These are phyloP conservation scores for Leucocoprinus leucothites DNA, from an alignment of 768 basidiomycete genomes.

Conservation along the genomic window DNA sequence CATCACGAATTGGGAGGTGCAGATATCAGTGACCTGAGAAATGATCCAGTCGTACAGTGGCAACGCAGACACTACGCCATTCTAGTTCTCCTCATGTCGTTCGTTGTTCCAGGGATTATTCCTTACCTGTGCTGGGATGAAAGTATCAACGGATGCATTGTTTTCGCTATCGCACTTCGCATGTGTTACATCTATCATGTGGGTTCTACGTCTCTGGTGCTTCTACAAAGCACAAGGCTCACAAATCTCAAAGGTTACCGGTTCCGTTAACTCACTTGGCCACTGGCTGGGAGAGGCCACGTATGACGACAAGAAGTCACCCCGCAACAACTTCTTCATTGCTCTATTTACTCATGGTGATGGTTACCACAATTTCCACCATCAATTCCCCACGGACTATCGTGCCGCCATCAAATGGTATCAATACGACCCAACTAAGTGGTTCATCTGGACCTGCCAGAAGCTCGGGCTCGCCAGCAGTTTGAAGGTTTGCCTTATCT, in stretches of 20 bases:
- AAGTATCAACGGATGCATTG: constrained; percentile 70
- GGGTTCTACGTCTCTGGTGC: constrained; percentile 26
- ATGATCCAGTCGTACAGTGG: constrained; percentile 80
- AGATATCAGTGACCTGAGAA: constrained; percentile 82
- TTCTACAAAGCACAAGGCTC: constrained; percentile 6
- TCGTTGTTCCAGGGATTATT: constrained; percentile 72
- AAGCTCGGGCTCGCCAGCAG: constrained; percentile 66
- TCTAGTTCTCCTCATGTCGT: constrained; percentile 67
- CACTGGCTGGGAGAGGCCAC: constrained; percentile 94
- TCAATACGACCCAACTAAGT: constrained; percentile 91
- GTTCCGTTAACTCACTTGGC: constrained; percentile 95
- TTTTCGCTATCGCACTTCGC: constrained; percentile 80
- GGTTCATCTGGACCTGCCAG: constrained; percentile 74
- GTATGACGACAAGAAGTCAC: constrained; percentile 94
- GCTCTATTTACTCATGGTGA: constrained; percentile 91
- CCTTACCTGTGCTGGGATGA: constrained; percentile 84
- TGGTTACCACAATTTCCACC: constrained; percentile 99
- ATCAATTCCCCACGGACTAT: constrained; percentile 96
- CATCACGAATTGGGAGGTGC: constrained; percentile 87
- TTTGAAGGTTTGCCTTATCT: constrained; percentile 42
- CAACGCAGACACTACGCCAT: constrained; percentile 79
- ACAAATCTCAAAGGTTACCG: constrained; percentile 68
- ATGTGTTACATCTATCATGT: constrained; percentile 88
- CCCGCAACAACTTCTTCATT: constrained; percentile 85
- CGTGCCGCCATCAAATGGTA: constrained; percentile 95